Evolutionary conservation across 345 rosid genomes (phyloP), one percentile per base, ranked within the genome.

Genomic region (Linum lewisii): DNA sequence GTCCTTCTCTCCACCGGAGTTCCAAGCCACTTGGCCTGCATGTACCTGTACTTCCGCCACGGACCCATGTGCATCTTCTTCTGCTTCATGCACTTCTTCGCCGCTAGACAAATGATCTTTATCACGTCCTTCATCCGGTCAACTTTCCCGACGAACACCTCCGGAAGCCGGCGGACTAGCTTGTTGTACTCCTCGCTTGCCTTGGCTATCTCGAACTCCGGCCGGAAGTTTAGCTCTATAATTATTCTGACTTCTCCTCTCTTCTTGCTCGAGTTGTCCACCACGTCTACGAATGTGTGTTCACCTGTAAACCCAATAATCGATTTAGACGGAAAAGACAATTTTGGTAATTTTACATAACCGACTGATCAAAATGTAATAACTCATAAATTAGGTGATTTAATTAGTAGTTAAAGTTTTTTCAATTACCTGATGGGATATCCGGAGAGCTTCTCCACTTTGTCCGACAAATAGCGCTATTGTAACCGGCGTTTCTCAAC

Each of bases 51-150:
- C 64, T 76, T 81, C 64, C 85, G 71, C 85, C 85, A 81, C 47
- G 85, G 85, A 18, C 82, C 85, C 74, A 81, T 57, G 45, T 81
- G 85, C 80, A 81, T 78, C 62, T 69, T 78, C 73, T 76, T 81
- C 54, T 76, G 77, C 75, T 72, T 78, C 82, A 81, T 81, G 74
- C 85, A 81, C 58, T 72, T 81, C 64, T 81, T 81, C 2, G 82
- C 85, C 3, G 82, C 82, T 53, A 16, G 38, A 51, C 85, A 81
- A n/a, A 78, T 13, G 18, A 63, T 68, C 60, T 74, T 78, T 4
- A 78, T 76, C 42, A 74, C 76, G 51, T 21, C 68, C 1, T 36
- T 64, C 55, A 81, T 42, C 66, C 85, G 73, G 4, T 81, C 85
- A 0, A 66, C 73, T 76, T 81, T 81, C 13, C 82, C 85, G 15